Evolutionary conservation across 2,329 filamentous ascomycete species (phyloP).

Genomic region (Tothia fuscella): DNA sequence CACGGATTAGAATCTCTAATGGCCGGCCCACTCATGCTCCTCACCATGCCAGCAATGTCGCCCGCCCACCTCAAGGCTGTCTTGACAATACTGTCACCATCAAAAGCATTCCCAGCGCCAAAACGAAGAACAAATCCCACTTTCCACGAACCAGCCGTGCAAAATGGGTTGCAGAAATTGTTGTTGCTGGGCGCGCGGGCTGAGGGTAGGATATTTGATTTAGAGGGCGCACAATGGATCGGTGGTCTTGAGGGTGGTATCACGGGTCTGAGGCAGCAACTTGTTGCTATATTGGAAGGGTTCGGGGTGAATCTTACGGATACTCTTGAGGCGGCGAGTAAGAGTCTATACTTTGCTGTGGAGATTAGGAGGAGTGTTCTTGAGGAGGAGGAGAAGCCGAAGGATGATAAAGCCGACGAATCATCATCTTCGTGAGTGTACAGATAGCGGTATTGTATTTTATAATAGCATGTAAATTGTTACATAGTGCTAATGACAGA

Average conservation of each 20-base stretch:
- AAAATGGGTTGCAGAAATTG: constrained; percentile 75
- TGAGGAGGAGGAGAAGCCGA: constrained; percentile 52
- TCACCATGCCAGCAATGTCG: constrained; percentile 72
- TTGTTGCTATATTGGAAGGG: constrained; percentile 70
- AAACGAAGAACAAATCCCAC: constrained; percentile 62
- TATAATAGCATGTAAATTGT: too few species aligned
- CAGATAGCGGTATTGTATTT: too few species aligned
- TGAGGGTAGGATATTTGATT: constrained; percentile 75
- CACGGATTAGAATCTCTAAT: constrained; percentile 56
- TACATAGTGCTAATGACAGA: too few species aligned
- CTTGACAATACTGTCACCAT: constrained; percentile 63
- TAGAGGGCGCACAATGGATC: constrained; percentile 57
- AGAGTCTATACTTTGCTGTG: constrained; percentile 76
- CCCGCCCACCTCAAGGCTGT: constrained; percentile 75
- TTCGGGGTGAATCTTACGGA: constrained; percentile 66
- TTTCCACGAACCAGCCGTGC: constrained; percentile 69
- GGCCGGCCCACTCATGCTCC: constrained; percentile 65
- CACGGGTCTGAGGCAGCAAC: constrained; percentile 66
- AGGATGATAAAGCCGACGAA: constrained; percentile 5
- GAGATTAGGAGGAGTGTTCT: constrained; percentile 71
- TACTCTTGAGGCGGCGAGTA: constrained; percentile 67
- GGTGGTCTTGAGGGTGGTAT: constrained; percentile 71
- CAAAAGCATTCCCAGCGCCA: constrained; percentile 65
- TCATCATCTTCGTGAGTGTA: too few species aligned
- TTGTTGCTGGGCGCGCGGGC: constrained; percentile 76